Evolutionary conservation across 176 grass and related monocot species (phyloP), one percentile per base, ranked within the genome.

Genomic region (Stipa capillata): DNA sequence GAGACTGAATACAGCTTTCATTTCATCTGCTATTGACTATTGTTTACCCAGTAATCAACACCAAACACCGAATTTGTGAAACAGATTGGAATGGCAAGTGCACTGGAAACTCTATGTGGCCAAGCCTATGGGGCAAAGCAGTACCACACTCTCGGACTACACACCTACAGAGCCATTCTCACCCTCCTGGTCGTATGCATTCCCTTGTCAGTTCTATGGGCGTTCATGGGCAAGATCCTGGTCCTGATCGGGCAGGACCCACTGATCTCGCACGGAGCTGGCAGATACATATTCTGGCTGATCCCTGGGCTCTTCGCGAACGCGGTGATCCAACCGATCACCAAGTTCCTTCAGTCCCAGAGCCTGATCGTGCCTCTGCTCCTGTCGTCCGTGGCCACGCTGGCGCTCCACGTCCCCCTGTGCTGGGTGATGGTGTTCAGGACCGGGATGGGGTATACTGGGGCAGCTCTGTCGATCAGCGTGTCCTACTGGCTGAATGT

Each of bases 61-160:
- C 69, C 6, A 31, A 24, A n/a, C n/a, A n/a, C 36, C n/a, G n/a
- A 31, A 21, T 39, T 71, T 74, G 8, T 45, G 10, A 36, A 77
- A 73, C 85, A 97, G 87, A 44, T 89, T 49, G 91, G 91, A 77
- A 86, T 94, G 89, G 91, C 89, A 54, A 84, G 91, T 56, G 90
- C 85, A 16, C 47, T 97, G 58, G 93, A 97, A 52, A 97, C 93
- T 34, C 88, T 97, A 0, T 97, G 90, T 12, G 93, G 93, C 20
- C 93, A 97, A 74, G 93, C 93, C 28, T 97, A 90, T 24, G 93
- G 93, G 13, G 93, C 93, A 25, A 72, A 90, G 53, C 87, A 82
- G 31, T 97, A 97, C 79, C 82, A 82, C 14, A 90, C 83, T 14
- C 68, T 97, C 15, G 93, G 90, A 54, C 47, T 87, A 0, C 75